These are phyloP conservation scores for Sugiyamaella pinicola DNA, from an alignment of 1,139 yeast genomes.

Conservation along the genomic window DNA sequence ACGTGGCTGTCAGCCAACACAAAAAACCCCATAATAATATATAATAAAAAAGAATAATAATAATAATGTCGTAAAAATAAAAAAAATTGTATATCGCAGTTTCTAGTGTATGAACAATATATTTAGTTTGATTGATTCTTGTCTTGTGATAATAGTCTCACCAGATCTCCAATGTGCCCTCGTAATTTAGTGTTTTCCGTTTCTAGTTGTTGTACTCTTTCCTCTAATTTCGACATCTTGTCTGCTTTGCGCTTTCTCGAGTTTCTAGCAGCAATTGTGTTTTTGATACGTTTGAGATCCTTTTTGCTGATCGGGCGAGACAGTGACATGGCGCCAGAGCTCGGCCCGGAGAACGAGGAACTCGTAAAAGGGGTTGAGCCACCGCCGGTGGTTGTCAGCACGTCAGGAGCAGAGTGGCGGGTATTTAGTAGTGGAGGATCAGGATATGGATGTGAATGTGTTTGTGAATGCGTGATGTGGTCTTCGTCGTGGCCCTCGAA, in stretches of 20 bases:
- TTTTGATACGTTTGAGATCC: slow-evolving; percentile 79
- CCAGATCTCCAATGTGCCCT: slow-evolving; percentile 10
- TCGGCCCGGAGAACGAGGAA: slow-evolving; percentile 1
- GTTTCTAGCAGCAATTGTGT: slow-evolving; percentile 97
- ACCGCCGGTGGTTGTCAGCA: neutral
- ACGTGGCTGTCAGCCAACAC: neutral
- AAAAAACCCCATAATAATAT: slow-evolving; percentile 1
- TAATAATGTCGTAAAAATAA: too few relatives aligned
- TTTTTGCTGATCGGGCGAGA: slow-evolving; percentile 11
- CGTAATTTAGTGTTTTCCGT: slow-evolving; percentile 30
- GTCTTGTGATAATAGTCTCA: slow-evolving; percentile 9
- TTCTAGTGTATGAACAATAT: too few relatives aligned
- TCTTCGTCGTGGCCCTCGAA: neutral
- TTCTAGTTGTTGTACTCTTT: slow-evolving; percentile 46
- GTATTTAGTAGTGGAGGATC: slow-evolving; percentile 6
- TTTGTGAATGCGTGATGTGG: neutral
- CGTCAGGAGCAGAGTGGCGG: slow-evolving; percentile 17
- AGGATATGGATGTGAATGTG: neutral
- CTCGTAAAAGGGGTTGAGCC: neutral
- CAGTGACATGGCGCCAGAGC: neutral
- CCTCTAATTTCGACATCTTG: slow-evolving; percentile 84
- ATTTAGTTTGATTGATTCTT: too few relatives aligned
- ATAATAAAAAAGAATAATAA: neutral
- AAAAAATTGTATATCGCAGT: neutral
- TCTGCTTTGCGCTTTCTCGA: slow-evolving; percentile 94